Evolutionary conservation across 129 eudicot species (phyloP).

Genomic region (Silybum marianum): DNA sequence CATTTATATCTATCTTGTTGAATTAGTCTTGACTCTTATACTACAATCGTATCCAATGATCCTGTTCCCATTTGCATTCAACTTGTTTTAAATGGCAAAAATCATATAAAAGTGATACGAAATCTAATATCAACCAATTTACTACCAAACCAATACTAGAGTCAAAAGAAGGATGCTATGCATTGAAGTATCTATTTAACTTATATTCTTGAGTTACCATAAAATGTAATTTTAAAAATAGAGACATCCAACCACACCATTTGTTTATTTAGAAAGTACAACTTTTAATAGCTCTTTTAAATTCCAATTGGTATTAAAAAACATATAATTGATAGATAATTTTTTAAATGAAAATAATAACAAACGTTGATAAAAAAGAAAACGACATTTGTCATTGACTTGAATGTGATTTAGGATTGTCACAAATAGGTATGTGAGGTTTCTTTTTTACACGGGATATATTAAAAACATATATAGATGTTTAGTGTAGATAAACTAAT

Average conservation of each 20-base stretch:
- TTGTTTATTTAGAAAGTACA: neutral
- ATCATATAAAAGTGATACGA: neutral
- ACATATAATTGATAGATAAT: too few species aligned
- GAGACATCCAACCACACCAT: neutral
- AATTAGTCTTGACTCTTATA: neutral
- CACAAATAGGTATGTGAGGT: too few species aligned
- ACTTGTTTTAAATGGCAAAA: neutral
- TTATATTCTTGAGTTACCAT: neutral
- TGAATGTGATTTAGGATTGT: neutral
- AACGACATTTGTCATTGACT: neutral
- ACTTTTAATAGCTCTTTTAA: neutral
- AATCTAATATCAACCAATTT: neutral
- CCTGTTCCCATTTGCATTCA: neutral
- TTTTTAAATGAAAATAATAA: neutral
- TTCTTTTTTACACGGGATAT: neutral
- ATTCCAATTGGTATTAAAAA: neutral
- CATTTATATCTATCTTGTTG: neutral
- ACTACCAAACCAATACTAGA: neutral
- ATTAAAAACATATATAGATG: too few species aligned
- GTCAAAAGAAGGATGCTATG: neutral
- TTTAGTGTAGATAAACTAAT: neutral
- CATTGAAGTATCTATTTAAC: neutral
- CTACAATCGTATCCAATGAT: neutral
- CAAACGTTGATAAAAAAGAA: neutral
- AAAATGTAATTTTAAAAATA: neutral